Base-by-base conservation (phyloP, 2,329 filamentous ascomycete species). In the Grosmannia clavigera region DNA sequence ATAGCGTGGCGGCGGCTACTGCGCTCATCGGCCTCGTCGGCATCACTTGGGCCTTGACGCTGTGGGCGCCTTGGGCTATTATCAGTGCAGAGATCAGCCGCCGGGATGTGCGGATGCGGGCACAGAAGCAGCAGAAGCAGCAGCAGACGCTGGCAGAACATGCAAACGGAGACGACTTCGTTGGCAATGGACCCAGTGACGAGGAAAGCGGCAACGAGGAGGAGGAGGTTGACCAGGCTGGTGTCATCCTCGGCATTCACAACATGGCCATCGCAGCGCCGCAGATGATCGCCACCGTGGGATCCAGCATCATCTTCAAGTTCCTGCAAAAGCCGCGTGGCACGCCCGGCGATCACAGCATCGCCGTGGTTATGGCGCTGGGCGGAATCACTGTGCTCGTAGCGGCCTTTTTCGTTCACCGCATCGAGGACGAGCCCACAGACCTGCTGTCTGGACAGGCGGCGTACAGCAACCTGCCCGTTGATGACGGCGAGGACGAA, bases 31-130 rank as follows among this genome's bases (percentile, higher is more conserved):
- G 85, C 1, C 75, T 94, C 29, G 85, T 95, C 55, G 92, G 92
- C 40, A 84, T 97, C 61, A 91, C 90, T 1, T 97, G 92, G 92
- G 91, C 92, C 27, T 76, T 96, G 67, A 91, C 91, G 2, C 82
- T 95, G 31, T 97, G 92, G 92, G 92, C 92, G 0, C 92, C 92
- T 0, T 97, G 92, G 75, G 92, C 92, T 48, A 88, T 97, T 66
- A 96, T 97, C 70, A 91, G 90, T 54, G 90, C 90, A 5, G 92
- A 97, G 71, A 92, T 97, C 63, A 88, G 87, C 62, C 88, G 86
- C 62, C 85, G 90, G 6, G 89, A 96, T 69, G 84, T 86, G 50
- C 64, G 73, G 22, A 70, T 76, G 29, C 78, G 79, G 27, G 71
- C 75, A 3, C 70, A 65, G 59, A 64, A 69, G 60, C 69, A 55